Evolutionary conservation across 805 yeast genomes (phyloP).

Genomic region (Wickerhamomyces chambardii): DNA sequence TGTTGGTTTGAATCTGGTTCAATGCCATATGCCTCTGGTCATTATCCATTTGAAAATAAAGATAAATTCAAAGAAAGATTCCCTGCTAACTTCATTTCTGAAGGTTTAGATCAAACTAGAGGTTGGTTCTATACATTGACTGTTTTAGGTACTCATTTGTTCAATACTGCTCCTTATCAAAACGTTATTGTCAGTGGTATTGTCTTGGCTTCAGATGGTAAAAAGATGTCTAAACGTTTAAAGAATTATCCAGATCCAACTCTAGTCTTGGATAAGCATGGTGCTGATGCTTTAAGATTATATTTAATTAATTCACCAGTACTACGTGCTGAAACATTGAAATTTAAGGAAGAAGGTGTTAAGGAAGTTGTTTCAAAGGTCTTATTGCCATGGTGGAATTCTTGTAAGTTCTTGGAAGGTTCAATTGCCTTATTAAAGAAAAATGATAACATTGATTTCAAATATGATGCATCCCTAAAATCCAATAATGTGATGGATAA

Average conservation of each 20-base stretch:
- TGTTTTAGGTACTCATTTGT: conserved; percentile 91
- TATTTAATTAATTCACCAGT: conserved; percentile 97
- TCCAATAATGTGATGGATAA: conserved; percentile 93
- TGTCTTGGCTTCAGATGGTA: conserved; percentile 96
- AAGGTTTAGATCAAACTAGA: conserved; percentile 99
- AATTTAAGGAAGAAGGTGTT: conserved; percentile 98
- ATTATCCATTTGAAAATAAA: conserved; percentile 88
- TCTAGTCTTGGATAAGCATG: conserved; percentile 73
- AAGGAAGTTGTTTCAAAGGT: conserved; percentile 96
- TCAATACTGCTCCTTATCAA: conserved; percentile 86
- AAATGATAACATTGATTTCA: conserved; percentile 59
- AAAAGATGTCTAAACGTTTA: conserved; percentile 97
- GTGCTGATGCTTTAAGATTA: conserved; percentile 96
- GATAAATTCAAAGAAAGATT: conserved; percentile 63
- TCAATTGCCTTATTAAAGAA: conserved; percentile 82
- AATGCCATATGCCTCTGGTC: conserved; percentile 97
- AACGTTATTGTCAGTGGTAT: conserved; percentile 96
- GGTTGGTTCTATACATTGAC: conserved; percentile 99
- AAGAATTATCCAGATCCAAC: conserved; percentile 97
- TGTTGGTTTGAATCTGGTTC: conserved; percentile 99
- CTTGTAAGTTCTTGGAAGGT: conserved; percentile 93
- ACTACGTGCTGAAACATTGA: conserved; percentile 90
- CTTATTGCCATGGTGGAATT: conserved; percentile 97
- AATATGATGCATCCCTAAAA: conserved; percentile 52
- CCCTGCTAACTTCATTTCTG: conserved; percentile 97